Evolutionary conservation across 306 rosid genomes (phyloP).

Genomic region (Prunus mira): DNA sequence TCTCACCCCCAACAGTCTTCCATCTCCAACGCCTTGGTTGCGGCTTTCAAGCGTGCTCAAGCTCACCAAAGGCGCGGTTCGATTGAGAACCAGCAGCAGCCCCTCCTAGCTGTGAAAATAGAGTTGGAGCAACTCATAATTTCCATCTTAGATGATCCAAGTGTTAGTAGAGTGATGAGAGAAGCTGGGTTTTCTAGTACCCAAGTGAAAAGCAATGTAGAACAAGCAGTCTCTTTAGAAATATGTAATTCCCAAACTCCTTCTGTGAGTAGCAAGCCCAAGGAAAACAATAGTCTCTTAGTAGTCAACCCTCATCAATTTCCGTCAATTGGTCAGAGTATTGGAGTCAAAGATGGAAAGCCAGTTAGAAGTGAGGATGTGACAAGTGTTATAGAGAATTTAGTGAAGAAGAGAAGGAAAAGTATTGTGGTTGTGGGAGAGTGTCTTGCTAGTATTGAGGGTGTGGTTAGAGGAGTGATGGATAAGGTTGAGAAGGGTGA

Average conservation of each 20-base stretch:
- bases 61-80: conserved; percentile 98
- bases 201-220: conserved; percentile 85
- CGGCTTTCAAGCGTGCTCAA: conserved; percentile 93
- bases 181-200: conserved; percentile 88
- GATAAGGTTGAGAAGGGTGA: conserved; percentile 66
- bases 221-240: conserved; percentile 76
- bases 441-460: conserved; percentile 52
- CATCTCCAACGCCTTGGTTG: conserved; percentile 93
- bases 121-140: conserved; percentile 85
- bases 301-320: conserved; percentile 7
- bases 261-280: conserved; percentile 43
- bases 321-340: neutral
- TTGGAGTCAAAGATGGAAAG: conserved; percentile 13
- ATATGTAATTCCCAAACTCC: conserved; percentile 46
- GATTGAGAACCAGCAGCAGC: conserved; percentile 88
- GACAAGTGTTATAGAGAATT: conserved; percentile 45
- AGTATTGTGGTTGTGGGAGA: conserved; percentile 88
- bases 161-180: conserved; percentile 92
- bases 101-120: conserved; percentile 75
- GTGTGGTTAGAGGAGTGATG: conserved; percentile 63
- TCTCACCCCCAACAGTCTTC: conserved; percentile 60
- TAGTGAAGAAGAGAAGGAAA: conserved; percentile 43
- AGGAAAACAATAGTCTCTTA: conserved; percentile 31
- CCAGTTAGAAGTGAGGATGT: conserved; percentile 58
- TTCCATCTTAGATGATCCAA: conserved; percentile 91